These are phyloP conservation scores for Daldinia caldariorum DNA, from an alignment of 495 filamentous ascomycete genomes.

Conservation along the genomic window DNA sequence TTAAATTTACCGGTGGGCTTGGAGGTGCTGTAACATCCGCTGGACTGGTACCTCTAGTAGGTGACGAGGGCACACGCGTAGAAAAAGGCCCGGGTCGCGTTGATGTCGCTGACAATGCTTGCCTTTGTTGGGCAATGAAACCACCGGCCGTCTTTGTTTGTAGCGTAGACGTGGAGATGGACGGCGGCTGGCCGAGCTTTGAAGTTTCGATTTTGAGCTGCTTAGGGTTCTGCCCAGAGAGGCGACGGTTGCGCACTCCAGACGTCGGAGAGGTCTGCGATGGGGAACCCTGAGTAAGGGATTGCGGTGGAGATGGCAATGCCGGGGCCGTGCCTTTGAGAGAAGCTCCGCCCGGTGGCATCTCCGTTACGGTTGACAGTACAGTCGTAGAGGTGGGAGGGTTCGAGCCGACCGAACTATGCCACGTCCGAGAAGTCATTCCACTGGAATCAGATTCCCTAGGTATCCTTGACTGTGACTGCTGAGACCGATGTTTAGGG, in stretches of 20 bases:
- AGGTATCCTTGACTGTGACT: constrained; percentile 71
- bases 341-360: constrained; percentile 49
- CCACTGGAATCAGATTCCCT: constrained; percentile 90
- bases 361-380: constrained; percentile 81
- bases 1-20: constrained; percentile 35
- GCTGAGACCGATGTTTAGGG: constrained; percentile 55
- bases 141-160: constrained; percentile 55
- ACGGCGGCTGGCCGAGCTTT: constrained; percentile 55
- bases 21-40: constrained; percentile 48
- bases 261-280: constrained; percentile 54
- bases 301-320: constrained; percentile 55
- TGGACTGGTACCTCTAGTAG: constrained; percentile 41
- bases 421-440: constrained; percentile 85
- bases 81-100: constrained; percentile 48
- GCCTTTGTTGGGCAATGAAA: constrained; percentile 58
- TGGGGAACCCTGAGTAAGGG: constrained; percentile 52
- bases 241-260: constrained; percentile 79
- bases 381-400: constrained; percentile 76
- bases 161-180: constrained; percentile 53
- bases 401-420: constrained; percentile 84
- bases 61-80: constrained; percentile 49
- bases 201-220: constrained; percentile 92
- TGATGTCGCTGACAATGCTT: constrained; percentile 55
- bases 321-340: constrained; percentile 45
- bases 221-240: constrained; percentile 80